These are phyloP conservation scores for Nakaseomyces kungkrabaensis DNA, from an alignment of 1,139 yeast genomes.

Conservation along the genomic window DNA sequence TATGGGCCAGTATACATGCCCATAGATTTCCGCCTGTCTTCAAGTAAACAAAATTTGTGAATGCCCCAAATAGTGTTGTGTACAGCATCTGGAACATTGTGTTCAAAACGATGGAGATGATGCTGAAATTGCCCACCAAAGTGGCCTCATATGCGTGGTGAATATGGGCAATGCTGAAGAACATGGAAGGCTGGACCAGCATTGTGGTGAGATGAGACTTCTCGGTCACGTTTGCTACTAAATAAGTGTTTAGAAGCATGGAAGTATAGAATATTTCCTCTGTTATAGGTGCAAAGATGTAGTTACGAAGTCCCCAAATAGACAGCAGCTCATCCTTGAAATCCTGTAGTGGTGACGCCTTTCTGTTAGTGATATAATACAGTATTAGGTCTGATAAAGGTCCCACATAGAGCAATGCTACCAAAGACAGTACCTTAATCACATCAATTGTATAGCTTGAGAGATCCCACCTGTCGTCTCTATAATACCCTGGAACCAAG, in stretches of 20 bases:
- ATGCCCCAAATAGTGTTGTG: conserved; percentile 72
- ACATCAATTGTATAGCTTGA: conserved; percentile 19
- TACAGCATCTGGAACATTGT: conserved; percentile 54
- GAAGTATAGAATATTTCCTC: conserved; percentile 81
- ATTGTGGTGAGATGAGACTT: conserved; percentile 22
- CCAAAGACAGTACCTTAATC: conserved; percentile 27
- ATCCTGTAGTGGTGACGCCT: conserved; percentile 15
- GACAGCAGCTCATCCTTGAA: conserved; percentile 28
- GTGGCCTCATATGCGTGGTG: conserved; percentile 68
- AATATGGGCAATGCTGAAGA: conserved; percentile 85
- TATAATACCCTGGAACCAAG: conserved; percentile 23
- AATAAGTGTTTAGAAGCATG: conserved; percentile 36
- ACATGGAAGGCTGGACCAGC: conserved; percentile 47
- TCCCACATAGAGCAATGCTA: conserved; percentile 45
- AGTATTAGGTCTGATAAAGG: conserved; percentile 38
- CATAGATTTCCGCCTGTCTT: conserved; percentile 45
- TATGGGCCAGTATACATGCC: conserved; percentile 57
- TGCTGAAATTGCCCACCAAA: conserved; percentile 24
- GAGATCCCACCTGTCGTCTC: conserved; percentile 10
- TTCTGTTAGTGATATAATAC: conserved; percentile 27
- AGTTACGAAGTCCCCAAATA: conserved; percentile 51
- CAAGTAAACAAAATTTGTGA: conserved; percentile 54
- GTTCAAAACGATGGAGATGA: conserved; percentile 33
- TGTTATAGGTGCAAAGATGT: conserved; percentile 71
- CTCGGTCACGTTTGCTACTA: conserved; percentile 25